Evolutionary conservation across 2,329 filamentous ascomycete genomes (phyloP), one percentile per base, ranked within the genome.

Genomic region (Beauveria varroae): DNA sequence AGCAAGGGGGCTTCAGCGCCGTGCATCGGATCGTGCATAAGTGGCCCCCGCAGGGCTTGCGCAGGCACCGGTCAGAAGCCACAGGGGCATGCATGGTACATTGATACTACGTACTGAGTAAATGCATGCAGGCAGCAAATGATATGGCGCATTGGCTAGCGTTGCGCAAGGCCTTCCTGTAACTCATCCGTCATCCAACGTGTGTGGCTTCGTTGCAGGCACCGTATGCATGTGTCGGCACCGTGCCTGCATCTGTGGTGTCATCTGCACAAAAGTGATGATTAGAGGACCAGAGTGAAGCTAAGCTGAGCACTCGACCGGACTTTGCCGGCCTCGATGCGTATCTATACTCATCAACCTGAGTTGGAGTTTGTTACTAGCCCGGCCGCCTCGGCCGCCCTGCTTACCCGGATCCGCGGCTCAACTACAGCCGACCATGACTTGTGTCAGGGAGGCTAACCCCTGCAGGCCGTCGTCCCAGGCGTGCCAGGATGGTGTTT

Each of bases 11-110:
- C 16, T 18, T 24, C 55, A 40, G 28, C 57, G 47, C 47, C 49
- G 57, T 51, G 50, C 57, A 60, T 60, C 57, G 50, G 49, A 60
- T 60, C 57, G 57, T 60, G 57, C 57, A 60, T 54, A 47, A 60
- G 40, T 20, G 34, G 40, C 41, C 41, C 50, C 49, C 49, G 40
- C 46, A 34, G 41, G 52, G 34, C 40, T 55, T 55, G 52, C 52
- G 20, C 52, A 46, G 46, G 37, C 54, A 47, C 46, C n/a, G 52
- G 37, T 18, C 46, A 43, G 34, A 41, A 47, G 49, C 20, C 30
- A 9, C 12, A 57, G 55, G 44, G 18, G 22, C 34, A 22, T 37
- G 55, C 30, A n/a, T 28, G 18, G 4, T 37, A 37, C 34, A 26
- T n/a, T n/a, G 24, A 5, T 37, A 37, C 34, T n/a, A n/a, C n/a